These are phyloP conservation scores for Aspergillus jensenii DNA, from an alignment of 2,329 filamentous ascomycete genomes.

Conservation along the genomic window DNA sequence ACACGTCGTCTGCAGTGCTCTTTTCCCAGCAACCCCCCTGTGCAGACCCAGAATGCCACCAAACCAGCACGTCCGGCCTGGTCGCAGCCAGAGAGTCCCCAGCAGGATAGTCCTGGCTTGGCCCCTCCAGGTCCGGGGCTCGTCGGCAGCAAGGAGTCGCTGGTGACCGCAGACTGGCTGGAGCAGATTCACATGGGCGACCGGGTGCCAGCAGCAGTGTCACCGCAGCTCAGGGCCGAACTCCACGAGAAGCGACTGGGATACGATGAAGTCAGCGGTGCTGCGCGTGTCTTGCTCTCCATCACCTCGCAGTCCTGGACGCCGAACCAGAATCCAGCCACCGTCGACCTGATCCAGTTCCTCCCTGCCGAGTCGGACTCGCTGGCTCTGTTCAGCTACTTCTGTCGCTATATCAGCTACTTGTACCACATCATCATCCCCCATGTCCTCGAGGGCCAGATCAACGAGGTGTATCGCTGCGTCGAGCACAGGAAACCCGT, in stretches of 20 bases:
- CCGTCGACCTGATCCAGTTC: conserved; percentile 20
- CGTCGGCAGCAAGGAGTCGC: conserved; percentile 18
- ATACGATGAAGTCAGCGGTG: neutral
- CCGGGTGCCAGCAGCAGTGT: conserved; percentile 23
- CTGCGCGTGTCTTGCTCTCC: neutral
- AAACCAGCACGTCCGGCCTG: no score
- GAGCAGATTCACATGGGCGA: conserved; percentile 31
- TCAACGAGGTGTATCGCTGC: conserved; percentile 31
- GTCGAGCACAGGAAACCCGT: conserved; percentile 19
- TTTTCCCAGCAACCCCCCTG: neutral
- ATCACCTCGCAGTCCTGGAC: neutral
- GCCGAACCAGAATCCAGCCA: conserved; percentile 22
- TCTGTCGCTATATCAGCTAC: conserved; percentile 33
- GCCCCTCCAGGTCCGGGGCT: neutral
- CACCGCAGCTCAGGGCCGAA: conserved; percentile 20
- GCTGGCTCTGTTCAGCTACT: conserved; percentile 31
- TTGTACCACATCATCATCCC: conserved; percentile 39
- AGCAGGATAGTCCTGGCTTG: neutral
- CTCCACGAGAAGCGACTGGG: neutral
- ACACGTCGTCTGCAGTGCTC: conserved; percentile 29
- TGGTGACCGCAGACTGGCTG: conserved; percentile 28
- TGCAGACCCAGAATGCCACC: neutral
- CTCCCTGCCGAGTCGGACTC: conserved; percentile 33
- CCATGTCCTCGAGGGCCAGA: conserved; percentile 21
- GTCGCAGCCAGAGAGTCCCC: neutral